Evolutionary conservation across 192 early-diverging fungal species (phyloP), one percentile per base, ranked within the genome.

Genomic region (Coemansia pectinata): DNA sequence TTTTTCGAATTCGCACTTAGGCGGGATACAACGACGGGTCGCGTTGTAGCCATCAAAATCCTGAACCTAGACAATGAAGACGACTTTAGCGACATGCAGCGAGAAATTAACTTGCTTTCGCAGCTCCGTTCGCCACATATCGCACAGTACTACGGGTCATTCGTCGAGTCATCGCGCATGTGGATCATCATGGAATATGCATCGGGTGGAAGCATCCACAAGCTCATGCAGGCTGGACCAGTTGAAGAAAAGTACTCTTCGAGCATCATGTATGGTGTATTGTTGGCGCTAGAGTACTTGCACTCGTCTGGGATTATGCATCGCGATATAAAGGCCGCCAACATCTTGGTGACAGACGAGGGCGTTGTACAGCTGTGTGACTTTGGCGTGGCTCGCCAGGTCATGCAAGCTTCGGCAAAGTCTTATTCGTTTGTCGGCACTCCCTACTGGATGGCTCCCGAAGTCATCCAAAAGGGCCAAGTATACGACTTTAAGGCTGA

Each of bases 171-270:
- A 19, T 95, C 94, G 23, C 96, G 95, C 66, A 86, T 99, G 45
- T 99, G 98, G 96, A 93, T 99, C 67, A 89, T 98, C 65, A 98
- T 99, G 95, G 98, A 98, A 70, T 97, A 93, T 85, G 95, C 95
- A 6, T 94, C 88, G 6, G 98, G 95, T 31, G 98, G 98, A 57
- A 97, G 94, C 67, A 87, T 99, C 40, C 77, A 74, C 69, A 75
- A 76, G 50, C 68, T 91, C 83, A 85, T 96, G 79, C 89, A 89
- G 72, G 87, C 91, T 6, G 95, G 95, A 0, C 78, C 87, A 48
- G 88, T 99, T 12, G 95, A 95, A 40, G 98, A 99, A 73, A 86
- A 81, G 61, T 94, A 94, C 80, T 95, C 93, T 36, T 90, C 94
- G 10, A 86, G 95, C 57, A 94, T 99, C 71, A 91, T 91, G 23